Conservation (phyloP, 306 rosid species). For the Astragalus membranaceus region DNA sequence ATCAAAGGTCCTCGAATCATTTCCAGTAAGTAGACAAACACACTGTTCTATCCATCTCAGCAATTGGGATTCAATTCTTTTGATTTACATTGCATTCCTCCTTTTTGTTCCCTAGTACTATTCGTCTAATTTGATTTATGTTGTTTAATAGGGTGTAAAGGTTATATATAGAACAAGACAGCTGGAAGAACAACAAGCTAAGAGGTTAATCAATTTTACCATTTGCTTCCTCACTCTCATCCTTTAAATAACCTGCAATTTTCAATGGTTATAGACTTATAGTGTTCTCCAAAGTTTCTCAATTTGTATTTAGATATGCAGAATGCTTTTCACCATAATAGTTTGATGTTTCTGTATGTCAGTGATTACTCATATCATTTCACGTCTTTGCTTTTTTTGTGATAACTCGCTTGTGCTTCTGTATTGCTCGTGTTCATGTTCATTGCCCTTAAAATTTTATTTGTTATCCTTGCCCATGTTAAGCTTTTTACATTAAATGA, state of each 20-base stretch:
- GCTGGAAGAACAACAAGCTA: conserved; percentile 92
- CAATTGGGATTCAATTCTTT: background rate
- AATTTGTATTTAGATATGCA: background rate
- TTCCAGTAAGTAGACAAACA: conserved; percentile 63
- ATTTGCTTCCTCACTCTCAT: background rate
- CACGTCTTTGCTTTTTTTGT: background rate
- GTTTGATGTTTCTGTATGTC: no score
- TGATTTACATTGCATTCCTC: conserved; percentile 3
- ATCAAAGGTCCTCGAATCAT: conserved; percentile 69
- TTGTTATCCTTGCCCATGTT: background rate
- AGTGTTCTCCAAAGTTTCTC: background rate
- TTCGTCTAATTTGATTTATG: conserved; percentile 17
- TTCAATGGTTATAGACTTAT: background rate
- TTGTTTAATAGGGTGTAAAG: conserved; percentile 73
- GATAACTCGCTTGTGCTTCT: background rate
- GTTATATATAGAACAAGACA: conserved; percentile 84
- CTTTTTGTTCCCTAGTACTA: background rate
- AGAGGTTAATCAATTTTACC: conserved; percentile 50
- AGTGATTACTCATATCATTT: no score
- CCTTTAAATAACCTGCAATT: background rate
- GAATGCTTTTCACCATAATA: background rate
- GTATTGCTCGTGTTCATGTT: background rate
- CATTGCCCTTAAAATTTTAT: background rate
- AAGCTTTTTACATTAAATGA: background rate
- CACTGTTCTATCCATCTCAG: background rate